phyloP scores from a whole-genome alignment of 139 green algal genomes.

The Haematococcus lacustris region DNA sequence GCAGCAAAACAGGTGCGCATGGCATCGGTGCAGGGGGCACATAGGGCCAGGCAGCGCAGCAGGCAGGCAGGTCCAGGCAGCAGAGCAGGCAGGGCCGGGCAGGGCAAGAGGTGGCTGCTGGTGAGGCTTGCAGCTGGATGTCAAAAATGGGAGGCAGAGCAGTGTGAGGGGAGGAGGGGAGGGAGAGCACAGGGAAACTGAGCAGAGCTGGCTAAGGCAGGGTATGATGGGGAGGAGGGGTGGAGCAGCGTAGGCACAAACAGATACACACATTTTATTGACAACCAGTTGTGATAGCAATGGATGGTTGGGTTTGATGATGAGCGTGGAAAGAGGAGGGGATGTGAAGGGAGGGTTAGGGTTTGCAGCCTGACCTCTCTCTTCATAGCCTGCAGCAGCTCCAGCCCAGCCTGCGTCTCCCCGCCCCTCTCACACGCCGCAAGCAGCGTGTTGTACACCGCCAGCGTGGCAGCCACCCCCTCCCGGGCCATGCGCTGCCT shows the following conservation, averaged over 20 bases:
- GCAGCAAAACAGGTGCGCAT: neutral
- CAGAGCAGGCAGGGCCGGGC: neutral
- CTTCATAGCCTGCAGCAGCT: conserved; percentile 27
- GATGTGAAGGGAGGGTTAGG: neutral
- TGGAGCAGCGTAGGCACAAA: neutral
- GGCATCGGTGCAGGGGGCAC: neutral
- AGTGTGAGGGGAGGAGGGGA: too few species aligned
- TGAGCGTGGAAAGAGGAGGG: neutral
- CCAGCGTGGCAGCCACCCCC: conserved; percentile 32
- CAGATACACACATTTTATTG: neutral
- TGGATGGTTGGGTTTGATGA: neutral
- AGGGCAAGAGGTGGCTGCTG: neutral
- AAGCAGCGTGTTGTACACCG: conserved; percentile 83
- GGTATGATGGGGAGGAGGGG: neutral
- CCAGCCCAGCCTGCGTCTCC: conserved; percentile 17
- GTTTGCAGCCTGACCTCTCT: conserved; percentile 24
- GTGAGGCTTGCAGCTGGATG: too few species aligned
- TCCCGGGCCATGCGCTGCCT: conserved; percentile 30
- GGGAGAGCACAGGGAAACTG: neutral
- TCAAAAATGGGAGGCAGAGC: too few species aligned
- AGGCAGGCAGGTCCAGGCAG: neutral
- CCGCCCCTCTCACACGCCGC: conserved; percentile 68
- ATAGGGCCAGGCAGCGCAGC: neutral
- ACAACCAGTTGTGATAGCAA: conserved; percentile 7
- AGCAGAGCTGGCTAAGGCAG: neutral